Percentiles rank a stretch among this genome's conserved stretches.
Evolutionary conservation across 148 eudicot genomes (phyloP).

Genomic region (Beta vulgaris): DNA sequence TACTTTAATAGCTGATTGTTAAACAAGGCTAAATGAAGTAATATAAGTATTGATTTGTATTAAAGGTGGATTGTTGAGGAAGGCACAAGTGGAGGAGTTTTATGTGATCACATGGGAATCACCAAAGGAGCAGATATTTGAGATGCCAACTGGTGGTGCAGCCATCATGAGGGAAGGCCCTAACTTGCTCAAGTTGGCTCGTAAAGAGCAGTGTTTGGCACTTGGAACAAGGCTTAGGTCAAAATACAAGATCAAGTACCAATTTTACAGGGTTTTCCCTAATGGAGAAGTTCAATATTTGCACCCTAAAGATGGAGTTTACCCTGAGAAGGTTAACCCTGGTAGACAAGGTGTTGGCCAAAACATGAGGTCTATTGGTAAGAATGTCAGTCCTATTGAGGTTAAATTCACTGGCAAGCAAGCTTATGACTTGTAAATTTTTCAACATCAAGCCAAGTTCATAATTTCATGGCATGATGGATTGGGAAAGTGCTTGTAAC

Average conservation of each 20-base stretch:
- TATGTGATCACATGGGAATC: slow-evolving; percentile 96
- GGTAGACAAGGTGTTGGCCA: slow-evolving; percentile 83
- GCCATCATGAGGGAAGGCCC: slow-evolving; percentile 97
- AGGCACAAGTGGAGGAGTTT: slow-evolving; percentile 95
- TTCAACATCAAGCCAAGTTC: background rate
- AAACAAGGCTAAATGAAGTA: no score
- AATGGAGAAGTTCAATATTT: slow-evolving; percentile 94
- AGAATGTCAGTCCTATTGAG: slow-evolving; percentile 84
- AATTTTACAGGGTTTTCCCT: slow-evolving; percentile 94
- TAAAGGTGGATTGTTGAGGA: slow-evolving; percentile 68
- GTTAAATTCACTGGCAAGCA: slow-evolving; percentile 98
- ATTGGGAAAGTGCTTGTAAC: background rate
- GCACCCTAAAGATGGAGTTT: slow-evolving; percentile 97
- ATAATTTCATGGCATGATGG: background rate
- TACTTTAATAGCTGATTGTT: no score
- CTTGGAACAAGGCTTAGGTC: slow-evolving; percentile 87
- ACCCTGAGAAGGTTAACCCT: slow-evolving; percentile 96
- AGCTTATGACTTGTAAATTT: slow-evolving; percentile 55
- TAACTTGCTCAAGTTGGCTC: slow-evolving; percentile 71
- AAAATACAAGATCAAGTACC: slow-evolving; percentile 91
- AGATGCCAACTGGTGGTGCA: slow-evolving; percentile 98
- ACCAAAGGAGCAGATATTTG: slow-evolving; percentile 82
- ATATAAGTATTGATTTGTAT: no score
- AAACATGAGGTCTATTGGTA: slow-evolving; percentile 90
- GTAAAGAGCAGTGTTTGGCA: slow-evolving; percentile 95